Evolutionary conservation across 2,329 filamentous ascomycete species (phyloP), one percentile per base, ranked within the genome.

Genomic region (Penicillium sp.): DNA sequence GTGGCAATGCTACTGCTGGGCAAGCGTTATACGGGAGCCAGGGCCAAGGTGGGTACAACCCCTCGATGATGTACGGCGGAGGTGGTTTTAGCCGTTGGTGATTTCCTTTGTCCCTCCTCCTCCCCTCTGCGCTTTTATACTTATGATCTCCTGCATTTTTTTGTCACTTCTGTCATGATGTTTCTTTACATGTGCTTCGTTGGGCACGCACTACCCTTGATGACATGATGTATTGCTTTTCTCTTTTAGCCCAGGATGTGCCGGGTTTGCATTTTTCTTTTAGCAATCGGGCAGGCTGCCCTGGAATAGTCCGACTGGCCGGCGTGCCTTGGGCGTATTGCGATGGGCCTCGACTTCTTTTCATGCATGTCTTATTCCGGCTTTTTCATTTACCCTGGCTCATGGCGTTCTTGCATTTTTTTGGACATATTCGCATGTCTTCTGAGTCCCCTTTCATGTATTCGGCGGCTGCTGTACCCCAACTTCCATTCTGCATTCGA

Each of bases 11-110:
- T 68, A 67, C 68, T 64, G 87, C 87, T 79, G 88, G 89, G 77
- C 90, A 94, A 84, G 90, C 89, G 76, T 83, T 94, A 76, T 96
- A 94, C 79, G 88, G 88, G 78, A 89, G 89, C 78, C 89, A 96
- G 77, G 80, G 82, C 73, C 81, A 83, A 93, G 91, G 91, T 94
- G 91, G 90, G 88, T 96, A 95, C 85, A 91, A 89, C 63, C 79
- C 80, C 55, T 74, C 85, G 68, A 88, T 90, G 84, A 89, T 96
- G 83, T 96, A 96, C 75, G 78, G 78, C 72, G 85, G 84, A 72
- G 84, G 84, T 71, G 80, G 77, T 33, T 86, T 86, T 73, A 79
- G 80, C 68, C 81, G 87, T 70, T 91, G 88, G 87, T 90, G 78
- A 76, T 41, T 48, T 49, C 32, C 33, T 44, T 46, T 51, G 36